Conservation (phyloP, 73 alveolate species). For the Stentor coeruleus region DNA sequence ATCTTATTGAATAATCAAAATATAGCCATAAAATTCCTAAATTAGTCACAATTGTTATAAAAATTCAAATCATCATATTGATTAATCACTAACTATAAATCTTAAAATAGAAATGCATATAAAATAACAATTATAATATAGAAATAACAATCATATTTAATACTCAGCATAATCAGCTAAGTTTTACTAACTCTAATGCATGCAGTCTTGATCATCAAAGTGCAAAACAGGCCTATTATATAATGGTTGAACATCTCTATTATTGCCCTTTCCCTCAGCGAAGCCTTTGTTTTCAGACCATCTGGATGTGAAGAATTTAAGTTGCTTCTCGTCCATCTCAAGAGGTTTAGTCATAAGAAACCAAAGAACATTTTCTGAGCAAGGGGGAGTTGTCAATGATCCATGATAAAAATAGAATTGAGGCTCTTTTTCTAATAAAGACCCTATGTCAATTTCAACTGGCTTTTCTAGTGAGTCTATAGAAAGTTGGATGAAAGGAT, state of each 20-base stretch:
- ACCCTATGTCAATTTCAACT: slow-evolving; percentile 31
- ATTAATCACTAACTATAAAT: too few relatives aligned
- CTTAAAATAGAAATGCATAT: too few relatives aligned
- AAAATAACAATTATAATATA: too few relatives aligned
- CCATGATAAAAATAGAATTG: slow-evolving; percentile 50
- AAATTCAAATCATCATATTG: too few relatives aligned
- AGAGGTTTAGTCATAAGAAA: slow-evolving; percentile 38
- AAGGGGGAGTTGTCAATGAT: slow-evolving; percentile 60
- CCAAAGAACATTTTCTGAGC: slow-evolving; percentile 62
- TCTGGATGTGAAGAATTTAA: slow-evolving; percentile 31
- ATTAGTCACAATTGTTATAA: too few relatives aligned
- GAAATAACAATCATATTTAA: too few relatives aligned
- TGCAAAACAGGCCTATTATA: slow-evolving; percentile 36
- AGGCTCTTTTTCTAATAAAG: slow-evolving; percentile 31
- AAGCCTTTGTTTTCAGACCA: slow-evolving; percentile 35
- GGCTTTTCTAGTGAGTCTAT: slow-evolving; percentile 29
- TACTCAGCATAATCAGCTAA: too few relatives aligned
- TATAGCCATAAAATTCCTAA: too few relatives aligned
- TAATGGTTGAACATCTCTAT: slow-evolving; percentile 50
- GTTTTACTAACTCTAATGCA: too few relatives aligned
- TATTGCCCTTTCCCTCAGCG: slow-evolving; percentile 62
- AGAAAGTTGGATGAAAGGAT: slow-evolving; percentile 30
- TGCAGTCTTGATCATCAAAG: too few relatives aligned
- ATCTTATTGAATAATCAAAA: too few relatives aligned
- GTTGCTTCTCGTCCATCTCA: slow-evolving; percentile 43